Conservation (phyloP, 352 stramenopile genomes). For the Phytophthora tubulina region DNA sequence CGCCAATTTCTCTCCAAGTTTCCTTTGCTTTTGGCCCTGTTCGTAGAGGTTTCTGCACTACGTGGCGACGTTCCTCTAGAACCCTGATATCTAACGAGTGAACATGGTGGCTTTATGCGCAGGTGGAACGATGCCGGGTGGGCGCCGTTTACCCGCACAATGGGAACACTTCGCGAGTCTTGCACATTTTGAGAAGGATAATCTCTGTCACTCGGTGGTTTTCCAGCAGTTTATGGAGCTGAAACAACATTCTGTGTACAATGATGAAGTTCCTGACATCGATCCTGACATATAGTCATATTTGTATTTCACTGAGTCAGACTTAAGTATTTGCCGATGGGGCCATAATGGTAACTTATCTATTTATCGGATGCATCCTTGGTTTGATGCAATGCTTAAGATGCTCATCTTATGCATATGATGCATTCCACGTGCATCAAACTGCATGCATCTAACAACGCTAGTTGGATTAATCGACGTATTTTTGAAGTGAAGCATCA, state of each 20-base stretch:
- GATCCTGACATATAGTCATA: not conserved
- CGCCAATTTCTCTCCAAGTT: too few relatives aligned
- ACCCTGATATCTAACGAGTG: too few relatives aligned
- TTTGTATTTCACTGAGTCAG: not conserved
- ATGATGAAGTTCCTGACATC: conserved; percentile 7
- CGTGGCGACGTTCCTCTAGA: too few relatives aligned
- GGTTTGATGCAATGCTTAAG: conserved; percentile 15
- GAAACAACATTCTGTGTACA: conserved; percentile 7
- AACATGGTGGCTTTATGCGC: too few relatives aligned
- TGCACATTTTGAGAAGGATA: conserved; percentile 17
- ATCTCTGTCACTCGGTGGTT: conserved; percentile 15
- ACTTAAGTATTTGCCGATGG: not conserved
- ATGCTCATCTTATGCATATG: not conserved
- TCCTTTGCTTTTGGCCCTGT: too few relatives aligned
- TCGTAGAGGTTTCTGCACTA: too few relatives aligned
- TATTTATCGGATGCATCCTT: conserved; percentile 6
- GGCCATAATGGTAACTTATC: not conserved
- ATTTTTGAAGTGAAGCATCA: too few relatives aligned
- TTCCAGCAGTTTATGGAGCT: conserved; percentile 18
- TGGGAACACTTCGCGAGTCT: not conserved
- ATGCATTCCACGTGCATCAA: not conserved
- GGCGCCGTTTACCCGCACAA: too few relatives aligned
- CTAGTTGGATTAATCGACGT: not conserved
- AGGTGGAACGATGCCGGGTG: too few relatives aligned
- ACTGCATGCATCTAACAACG: not conserved